These are phyloP conservation scores for Fusarium paranaense DNA, from an alignment of 2,329 filamentous ascomycete species.

Conservation along the genomic window DNA sequence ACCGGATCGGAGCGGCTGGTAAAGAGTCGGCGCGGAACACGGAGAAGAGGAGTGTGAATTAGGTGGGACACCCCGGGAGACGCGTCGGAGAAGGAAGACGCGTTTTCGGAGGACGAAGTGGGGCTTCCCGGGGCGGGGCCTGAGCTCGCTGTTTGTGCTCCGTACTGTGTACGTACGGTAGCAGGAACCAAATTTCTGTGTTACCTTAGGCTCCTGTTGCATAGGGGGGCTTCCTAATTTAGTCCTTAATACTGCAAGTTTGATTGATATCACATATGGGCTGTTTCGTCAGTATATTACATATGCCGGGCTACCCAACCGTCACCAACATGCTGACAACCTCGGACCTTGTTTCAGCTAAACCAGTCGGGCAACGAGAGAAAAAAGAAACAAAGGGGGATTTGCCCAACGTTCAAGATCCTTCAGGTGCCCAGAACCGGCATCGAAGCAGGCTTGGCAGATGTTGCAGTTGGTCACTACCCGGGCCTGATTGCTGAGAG, in stretches of 20 bases:
- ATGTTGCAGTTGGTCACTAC: not conserved
- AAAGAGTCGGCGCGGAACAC: conserved; percentile 1
- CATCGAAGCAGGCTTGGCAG: conserved; percentile 2
- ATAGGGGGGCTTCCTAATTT: not conserved
- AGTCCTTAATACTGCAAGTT: not conserved
- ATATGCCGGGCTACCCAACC: not conserved
- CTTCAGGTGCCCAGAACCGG: not conserved
- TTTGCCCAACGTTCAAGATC: not conserved
- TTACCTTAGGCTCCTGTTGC: not conserved
- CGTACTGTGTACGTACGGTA: not conserved
- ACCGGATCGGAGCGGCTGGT: conserved; percentile 26
- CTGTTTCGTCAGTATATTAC: not conserved
- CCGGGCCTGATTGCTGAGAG: conserved; percentile 1
- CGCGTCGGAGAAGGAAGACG: conserved; percentile 36
- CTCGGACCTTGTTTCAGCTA: not conserved
- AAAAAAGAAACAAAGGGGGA: not conserved
- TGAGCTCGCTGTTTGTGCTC: not conserved
- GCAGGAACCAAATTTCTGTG: not conserved
- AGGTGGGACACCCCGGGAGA: conserved; percentile 34
- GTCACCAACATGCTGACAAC: not conserved
- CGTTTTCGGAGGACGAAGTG: conserved; percentile 31
- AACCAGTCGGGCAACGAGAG: not conserved
- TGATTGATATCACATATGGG: not conserved
- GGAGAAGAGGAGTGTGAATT: conserved; percentile 15
- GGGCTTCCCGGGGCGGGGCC: conserved; percentile 24